Evolutionary conservation across 2,329 filamentous ascomycete genomes (phyloP).

Genomic region (Fusarium palustre): DNA sequence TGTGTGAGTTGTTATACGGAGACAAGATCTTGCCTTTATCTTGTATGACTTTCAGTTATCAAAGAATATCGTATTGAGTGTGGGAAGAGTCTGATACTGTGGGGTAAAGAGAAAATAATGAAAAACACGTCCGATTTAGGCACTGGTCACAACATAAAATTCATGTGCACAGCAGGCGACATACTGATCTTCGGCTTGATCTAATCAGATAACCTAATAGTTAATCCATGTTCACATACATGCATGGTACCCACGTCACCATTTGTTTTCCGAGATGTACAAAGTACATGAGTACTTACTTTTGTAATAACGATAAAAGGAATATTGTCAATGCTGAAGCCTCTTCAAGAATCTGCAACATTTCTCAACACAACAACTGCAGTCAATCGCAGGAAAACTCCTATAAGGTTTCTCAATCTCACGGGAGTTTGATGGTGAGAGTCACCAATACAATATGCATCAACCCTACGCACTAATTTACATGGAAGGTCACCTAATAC

Average conservation of each 20-base stretch:
- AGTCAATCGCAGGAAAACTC: neutral
- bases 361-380: neutral
- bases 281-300: neutral
- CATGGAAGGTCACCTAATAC: neutral
- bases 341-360: neutral
- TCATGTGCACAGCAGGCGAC: neutral
- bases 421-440: neutral
- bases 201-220: slow-evolving; percentile 35
- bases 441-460: neutral
- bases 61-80: neutral
- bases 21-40: neutral
- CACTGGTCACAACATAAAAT: neutral
- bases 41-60: neutral
- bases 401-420: neutral
- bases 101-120: neutral
- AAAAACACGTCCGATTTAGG: too few relatives aligned
- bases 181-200: slow-evolving; percentile 18
- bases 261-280: neutral
- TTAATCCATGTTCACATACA: neutral
- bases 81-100: neutral
- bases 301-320: neutral
- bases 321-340: neutral
- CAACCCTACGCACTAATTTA: neutral
- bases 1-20: neutral
- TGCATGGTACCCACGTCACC: neutral